Evolutionary conservation across 345 rosid species (phyloP).

Genomic region (Nasturtium officinale): DNA sequence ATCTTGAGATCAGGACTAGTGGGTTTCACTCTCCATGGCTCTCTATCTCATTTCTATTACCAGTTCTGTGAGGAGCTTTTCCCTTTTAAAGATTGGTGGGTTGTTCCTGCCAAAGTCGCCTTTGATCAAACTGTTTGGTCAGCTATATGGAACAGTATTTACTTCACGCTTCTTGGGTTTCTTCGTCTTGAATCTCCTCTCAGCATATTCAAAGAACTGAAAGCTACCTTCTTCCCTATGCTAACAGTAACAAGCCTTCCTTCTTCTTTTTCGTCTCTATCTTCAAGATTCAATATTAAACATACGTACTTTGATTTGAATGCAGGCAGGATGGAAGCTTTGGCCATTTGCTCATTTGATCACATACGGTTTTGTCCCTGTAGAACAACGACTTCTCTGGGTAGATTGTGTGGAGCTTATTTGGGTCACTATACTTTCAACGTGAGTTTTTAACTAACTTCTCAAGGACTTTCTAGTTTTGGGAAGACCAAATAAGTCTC

Average conservation of each 20-base stretch:
- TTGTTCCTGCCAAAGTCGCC: constrained; percentile 84
- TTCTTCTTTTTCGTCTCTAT: background rate
- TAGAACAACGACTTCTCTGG: constrained; percentile 96
- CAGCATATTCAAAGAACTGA: constrained; percentile 63
- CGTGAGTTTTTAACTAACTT: constrained; percentile 55
- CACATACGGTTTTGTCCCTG: constrained; percentile 88
- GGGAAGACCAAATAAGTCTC: background rate
- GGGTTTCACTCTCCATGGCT: constrained; percentile 92
- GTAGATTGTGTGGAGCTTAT: constrained; percentile 94
- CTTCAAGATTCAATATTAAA: constrained; percentile 22
- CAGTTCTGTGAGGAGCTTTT: constrained; percentile 89
- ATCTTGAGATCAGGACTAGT: constrained; percentile 92
- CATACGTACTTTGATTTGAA: constrained; percentile 13
- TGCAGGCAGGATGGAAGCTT: constrained; percentile 99
- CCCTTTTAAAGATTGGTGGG: constrained; percentile 96
- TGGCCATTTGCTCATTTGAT: constrained; percentile 99
- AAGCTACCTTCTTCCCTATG: constrained; percentile 85
- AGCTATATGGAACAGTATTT: constrained; percentile 91
- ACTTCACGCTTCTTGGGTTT: constrained; percentile 67
- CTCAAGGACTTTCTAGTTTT: background rate
- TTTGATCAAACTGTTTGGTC: constrained; percentile 97
- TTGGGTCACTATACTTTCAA: constrained; percentile 98
- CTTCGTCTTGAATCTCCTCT: constrained; percentile 81
- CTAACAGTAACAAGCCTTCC: constrained; percentile 61
- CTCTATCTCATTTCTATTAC: constrained; percentile 90